These are phyloP conservation scores for Syzygium oleosum DNA, from an alignment of 345 rosid genomes.

Conservation along the genomic window DNA sequence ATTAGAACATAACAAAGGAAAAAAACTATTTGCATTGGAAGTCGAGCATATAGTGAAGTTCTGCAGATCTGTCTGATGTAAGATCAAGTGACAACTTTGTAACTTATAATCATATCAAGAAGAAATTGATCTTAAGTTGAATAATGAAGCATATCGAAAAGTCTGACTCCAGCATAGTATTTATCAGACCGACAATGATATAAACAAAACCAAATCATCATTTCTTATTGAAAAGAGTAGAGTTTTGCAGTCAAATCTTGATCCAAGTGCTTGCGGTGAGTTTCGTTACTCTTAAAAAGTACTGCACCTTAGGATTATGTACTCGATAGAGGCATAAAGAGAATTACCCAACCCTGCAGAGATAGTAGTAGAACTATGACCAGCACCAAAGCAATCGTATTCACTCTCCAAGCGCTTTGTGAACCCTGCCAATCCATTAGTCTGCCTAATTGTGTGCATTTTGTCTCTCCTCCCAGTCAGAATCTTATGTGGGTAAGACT, in stretches of 20 bases:
- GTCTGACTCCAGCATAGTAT: background rate
- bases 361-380: conserved; percentile 91
- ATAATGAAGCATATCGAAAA: background rate
- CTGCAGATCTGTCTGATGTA: background rate
- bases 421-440: conserved; percentile 84
- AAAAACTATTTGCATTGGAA: background rate
- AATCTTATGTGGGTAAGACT: conserved; percentile 96
- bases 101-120: background rate
- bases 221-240: background rate
- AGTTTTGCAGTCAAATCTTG: background rate
- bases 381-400: conserved; percentile 88
- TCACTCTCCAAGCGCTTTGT: conserved; percentile 90
- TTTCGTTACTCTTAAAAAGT: background rate
- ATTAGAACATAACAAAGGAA: background rate
- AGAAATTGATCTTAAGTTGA: background rate
- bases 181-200: background rate
- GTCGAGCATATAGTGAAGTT: background rate
- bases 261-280: background rate
- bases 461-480: conserved; percentile 88
- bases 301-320: background rate
- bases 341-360: conserved; percentile 87
- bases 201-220: background rate
- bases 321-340: background rate
- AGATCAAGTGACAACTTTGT: background rate
- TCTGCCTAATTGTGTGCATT: conserved; percentile 89